These are phyloP conservation scores for Domatiomyces globalis DNA, from an alignment of 2,329 filamentous ascomycete genomes.

Conservation along the genomic window DNA sequence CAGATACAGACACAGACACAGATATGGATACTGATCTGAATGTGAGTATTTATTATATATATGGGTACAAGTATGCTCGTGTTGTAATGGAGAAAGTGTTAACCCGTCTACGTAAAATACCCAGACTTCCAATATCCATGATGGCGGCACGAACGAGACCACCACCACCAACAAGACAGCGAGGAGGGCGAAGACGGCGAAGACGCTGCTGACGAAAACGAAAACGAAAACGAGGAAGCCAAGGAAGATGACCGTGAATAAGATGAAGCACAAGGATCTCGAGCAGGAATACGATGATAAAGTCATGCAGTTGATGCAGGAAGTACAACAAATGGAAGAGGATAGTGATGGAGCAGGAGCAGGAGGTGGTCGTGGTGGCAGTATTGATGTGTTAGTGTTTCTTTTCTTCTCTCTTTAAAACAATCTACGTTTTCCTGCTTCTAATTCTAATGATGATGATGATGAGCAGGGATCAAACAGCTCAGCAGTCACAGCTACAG, in stretches of 20 bases:
- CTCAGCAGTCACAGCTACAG: too few species aligned
- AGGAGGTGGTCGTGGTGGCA: too few species aligned
- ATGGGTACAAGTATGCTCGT: too few species aligned
- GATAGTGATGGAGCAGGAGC: too few species aligned
- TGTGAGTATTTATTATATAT: too few species aligned
- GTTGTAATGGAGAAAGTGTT: constrained; percentile 4
- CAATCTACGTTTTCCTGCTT: too few species aligned
- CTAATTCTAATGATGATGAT: too few species aligned
- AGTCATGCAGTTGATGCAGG: too few species aligned
- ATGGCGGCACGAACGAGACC: too few species aligned
- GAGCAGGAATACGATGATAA: constrained; percentile 1
- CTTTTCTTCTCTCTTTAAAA: not conserved
- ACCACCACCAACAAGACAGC: not conserved
- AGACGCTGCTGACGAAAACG: not conserved
- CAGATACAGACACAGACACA: not conserved
- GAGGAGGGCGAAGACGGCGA: not conserved
- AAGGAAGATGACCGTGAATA: constrained; percentile 1
- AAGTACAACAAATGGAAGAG: too few species aligned
- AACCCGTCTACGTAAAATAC: not conserved
- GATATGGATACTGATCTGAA: too few species aligned
- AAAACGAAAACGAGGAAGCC: not conserved
- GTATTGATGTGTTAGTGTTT: constrained; percentile 8
- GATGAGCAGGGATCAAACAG: too few species aligned
- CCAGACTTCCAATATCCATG: not conserved
- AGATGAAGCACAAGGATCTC: constrained; percentile 6